Conservation (phyloP, 306 rosid species). For the Vigna hirtella region DNA sequence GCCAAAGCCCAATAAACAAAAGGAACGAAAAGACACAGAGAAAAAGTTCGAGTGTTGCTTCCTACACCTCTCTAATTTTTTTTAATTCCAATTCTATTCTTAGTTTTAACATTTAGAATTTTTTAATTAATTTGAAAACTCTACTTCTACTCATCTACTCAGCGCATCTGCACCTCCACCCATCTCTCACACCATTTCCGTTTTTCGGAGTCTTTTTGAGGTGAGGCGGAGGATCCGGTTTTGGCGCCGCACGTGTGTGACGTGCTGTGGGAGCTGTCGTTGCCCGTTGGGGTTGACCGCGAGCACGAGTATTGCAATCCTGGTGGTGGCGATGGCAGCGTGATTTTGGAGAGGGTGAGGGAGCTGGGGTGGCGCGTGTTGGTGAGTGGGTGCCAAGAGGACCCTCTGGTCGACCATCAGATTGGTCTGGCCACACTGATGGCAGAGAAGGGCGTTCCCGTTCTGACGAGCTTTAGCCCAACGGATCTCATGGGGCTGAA, state of each 20-base stretch:
- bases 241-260: constrained; percentile 47
- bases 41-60: no score
- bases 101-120: no score
- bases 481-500: constrained; percentile 51
- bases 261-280: constrained; percentile 54
- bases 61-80: no score
- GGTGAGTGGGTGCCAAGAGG: constrained; percentile 53
- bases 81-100: no score
- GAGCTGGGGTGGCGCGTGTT: constrained; percentile 46
- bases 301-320: constrained; percentile 57
- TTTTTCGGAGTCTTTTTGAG: constrained; percentile 59
- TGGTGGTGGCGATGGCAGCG: constrained; percentile 39
- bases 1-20: no score
- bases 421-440: constrained; percentile 34
- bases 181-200: constrained; percentile 7
- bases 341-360: constrained; percentile 34
- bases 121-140: no score
- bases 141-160: no score
- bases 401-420: constrained; percentile 64
- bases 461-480: constrained; percentile 26
- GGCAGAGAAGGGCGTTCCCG: constrained; percentile 44
- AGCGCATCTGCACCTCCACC: no score
- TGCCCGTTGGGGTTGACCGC: constrained; percentile 59
- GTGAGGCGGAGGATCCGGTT: constrained; percentile 25
- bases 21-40: no score